phyloP scores from a whole-genome alignment of 2,329 filamentous ascomycete genomes.

The Penicillium sp. region DNA sequence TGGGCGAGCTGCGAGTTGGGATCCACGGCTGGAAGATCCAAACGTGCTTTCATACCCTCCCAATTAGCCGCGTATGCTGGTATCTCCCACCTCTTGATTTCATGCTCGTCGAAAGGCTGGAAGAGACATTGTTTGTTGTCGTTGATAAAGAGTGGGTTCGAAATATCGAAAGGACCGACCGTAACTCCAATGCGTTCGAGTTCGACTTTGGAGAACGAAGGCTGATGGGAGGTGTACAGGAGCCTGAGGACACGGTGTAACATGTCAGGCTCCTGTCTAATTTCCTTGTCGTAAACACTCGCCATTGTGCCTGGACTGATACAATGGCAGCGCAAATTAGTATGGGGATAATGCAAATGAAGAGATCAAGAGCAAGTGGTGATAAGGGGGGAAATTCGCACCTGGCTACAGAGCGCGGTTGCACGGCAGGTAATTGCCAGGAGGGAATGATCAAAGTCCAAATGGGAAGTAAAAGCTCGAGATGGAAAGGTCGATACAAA shows the following conservation, averaged over 20 bases:
- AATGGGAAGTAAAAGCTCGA: too few relatives aligned
- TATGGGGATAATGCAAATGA: not conserved
- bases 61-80: not conserved
- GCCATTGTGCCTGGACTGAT: not conserved
- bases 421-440: too few relatives aligned
- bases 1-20: not conserved
- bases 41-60: not conserved
- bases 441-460: too few relatives aligned
- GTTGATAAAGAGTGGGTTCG: not conserved
- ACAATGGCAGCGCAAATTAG: not conserved
- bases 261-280: not conserved
- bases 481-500: too few relatives aligned
- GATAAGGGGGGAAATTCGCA: too few relatives aligned
- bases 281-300: not conserved
- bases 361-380: not conserved
- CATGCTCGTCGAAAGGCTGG: not conserved
- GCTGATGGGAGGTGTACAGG: not conserved
- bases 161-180: not conserved
- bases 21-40: not conserved
- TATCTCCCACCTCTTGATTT: not conserved
- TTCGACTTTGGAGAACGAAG: not conserved
- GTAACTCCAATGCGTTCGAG: not conserved
- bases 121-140: not conserved
- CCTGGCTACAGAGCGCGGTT: too few relatives aligned
- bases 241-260: not conserved